phyloP scores from a whole-genome alignment of 352 stramenopile species.

The Pythium grandisporangium region DNA sequence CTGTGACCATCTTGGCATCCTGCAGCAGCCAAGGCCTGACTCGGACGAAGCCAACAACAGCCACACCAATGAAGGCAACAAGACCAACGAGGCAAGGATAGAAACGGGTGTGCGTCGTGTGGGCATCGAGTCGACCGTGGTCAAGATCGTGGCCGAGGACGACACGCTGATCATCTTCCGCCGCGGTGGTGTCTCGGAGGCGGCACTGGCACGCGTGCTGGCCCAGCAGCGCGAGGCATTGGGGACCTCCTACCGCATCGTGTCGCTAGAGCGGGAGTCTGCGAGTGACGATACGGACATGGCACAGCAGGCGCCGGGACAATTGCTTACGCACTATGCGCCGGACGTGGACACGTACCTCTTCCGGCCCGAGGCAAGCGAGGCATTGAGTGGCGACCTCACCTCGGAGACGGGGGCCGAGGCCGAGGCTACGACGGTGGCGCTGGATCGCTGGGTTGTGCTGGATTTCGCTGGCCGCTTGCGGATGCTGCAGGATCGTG shows the following conservation, averaged over 20 bases:
- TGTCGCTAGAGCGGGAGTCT: constrained; percentile 58
- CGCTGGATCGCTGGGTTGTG: constrained; percentile 51
- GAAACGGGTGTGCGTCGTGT: too few relatives aligned
- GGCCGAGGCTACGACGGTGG: too few relatives aligned
- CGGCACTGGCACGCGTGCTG: constrained; percentile 50
- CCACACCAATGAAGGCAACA: constrained; percentile 71
- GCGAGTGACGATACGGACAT: constrained; percentile 52
- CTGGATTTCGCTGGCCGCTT: constrained; percentile 76
- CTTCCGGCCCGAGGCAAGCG: constrained; percentile 28
- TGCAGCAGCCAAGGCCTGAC: too few relatives aligned
- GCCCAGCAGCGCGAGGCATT: constrained; percentile 25
- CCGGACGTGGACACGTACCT: constrained; percentile 91
- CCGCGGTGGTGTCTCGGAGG: constrained; percentile 77
- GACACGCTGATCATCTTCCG: constrained; percentile 83
- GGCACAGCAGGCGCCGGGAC: constrained; percentile 89
- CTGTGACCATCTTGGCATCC: constrained; percentile 84
- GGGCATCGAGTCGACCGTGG: constrained; percentile 93
- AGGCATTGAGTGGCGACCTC: constrained; percentile 21
- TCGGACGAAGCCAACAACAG: constrained; percentile 39
- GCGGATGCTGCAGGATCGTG: constrained; percentile 24
- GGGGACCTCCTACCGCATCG: constrained; percentile 42
- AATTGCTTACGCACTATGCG: constrained; percentile 97
- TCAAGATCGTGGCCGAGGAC: constrained; percentile 80
- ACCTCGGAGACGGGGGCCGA: too few relatives aligned
- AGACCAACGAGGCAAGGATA: too few relatives aligned